phyloP scores from a whole-genome alignment of 495 filamentous ascomycete genomes.

The Cenococcum geophilum region DNA sequence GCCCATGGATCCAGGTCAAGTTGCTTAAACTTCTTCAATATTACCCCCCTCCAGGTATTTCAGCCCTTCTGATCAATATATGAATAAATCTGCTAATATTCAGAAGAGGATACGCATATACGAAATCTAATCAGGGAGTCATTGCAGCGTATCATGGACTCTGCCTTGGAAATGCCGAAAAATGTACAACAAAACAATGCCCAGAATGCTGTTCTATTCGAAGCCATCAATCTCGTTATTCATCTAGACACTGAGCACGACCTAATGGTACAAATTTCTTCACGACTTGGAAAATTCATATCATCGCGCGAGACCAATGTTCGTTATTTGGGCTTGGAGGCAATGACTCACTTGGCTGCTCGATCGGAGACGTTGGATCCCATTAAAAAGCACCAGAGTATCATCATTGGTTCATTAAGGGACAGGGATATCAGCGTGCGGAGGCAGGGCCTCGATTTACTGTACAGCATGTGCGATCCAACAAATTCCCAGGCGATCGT shows the following conservation, averaged over 20 bases:
- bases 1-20: slow-evolving; percentile 98
- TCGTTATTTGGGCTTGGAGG: slow-evolving; percentile 91
- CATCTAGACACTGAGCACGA: slow-evolving; percentile 96
- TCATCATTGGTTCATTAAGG: slow-evolving; percentile 87
- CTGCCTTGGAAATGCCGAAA: slow-evolving; percentile 88
- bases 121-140: slow-evolving; percentile 90
- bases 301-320: slow-evolving; percentile 96
- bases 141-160: slow-evolving; percentile 79
- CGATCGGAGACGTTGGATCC: slow-evolving; percentile 91
- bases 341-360: slow-evolving; percentile 97
- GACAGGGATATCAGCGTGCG: slow-evolving; percentile 97
- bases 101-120: slow-evolving; percentile 79
- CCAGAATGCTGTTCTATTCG: slow-evolving; percentile 95
- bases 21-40: slow-evolving; percentile 87
- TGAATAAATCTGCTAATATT: background rate
- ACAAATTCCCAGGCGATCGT: slow-evolving; percentile 90
- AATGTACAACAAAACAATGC: slow-evolving; percentile 99
- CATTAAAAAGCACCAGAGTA: slow-evolving; percentile 95
- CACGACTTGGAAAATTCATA: slow-evolving; percentile 90
- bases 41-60: slow-evolving; percentile 85
- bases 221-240: slow-evolving; percentile 97
- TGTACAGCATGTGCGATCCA: slow-evolving; percentile 99
- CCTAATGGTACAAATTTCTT: slow-evolving; percentile 96
- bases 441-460: slow-evolving; percentile 86
- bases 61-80: background rate